phyloP scores from a whole-genome alignment of 2,329 filamentous ascomycete species.

The Mycosphaerella sp. region DNA sequence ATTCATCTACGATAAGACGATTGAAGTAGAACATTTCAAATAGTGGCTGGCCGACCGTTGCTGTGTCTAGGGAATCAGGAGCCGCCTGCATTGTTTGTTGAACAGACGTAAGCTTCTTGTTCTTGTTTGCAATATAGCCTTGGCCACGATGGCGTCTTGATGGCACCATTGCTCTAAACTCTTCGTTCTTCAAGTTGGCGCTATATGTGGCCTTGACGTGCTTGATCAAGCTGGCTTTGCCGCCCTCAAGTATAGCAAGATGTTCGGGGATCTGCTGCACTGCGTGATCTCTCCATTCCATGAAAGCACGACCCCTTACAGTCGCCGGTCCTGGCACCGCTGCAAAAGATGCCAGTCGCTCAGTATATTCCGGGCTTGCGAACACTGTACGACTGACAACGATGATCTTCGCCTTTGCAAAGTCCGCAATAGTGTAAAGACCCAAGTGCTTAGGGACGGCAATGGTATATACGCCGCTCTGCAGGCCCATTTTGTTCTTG shows the following conservation, averaged over 20 bases:
- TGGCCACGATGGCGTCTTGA: conserved; percentile 30
- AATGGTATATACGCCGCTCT: conserved; percentile 40
- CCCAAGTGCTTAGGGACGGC: conserved; percentile 37
- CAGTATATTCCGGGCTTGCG: conserved; percentile 44
- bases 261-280: conserved; percentile 39
- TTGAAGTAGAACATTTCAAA: conserved; percentile 58
- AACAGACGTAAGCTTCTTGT: conserved; percentile 3
- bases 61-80: conserved; percentile 10
- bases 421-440: conserved; percentile 39
- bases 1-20: conserved; percentile 59
- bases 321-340: conserved; percentile 16
- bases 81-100: conserved; percentile 6
- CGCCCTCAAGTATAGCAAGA: conserved; percentile 35
- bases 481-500: conserved; percentile 40
- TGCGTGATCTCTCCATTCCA: conserved; percentile 50
- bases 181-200: conserved; percentile 9
- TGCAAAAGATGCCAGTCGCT: conserved; percentile 41
- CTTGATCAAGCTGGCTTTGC: conserved; percentile 30
- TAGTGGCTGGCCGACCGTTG: conserved; percentile 27
- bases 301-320: conserved; percentile 39
- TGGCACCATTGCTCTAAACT: conserved; percentile 36
- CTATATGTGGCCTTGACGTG: conserved; percentile 25
- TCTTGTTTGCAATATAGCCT: conserved; percentile 20
- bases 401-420: conserved; percentile 50
- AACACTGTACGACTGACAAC: conserved; percentile 51